Base-by-base conservation (phyloP, 2,329 filamentous ascomycete species). In the Corniculantispora saksenae region DNA sequence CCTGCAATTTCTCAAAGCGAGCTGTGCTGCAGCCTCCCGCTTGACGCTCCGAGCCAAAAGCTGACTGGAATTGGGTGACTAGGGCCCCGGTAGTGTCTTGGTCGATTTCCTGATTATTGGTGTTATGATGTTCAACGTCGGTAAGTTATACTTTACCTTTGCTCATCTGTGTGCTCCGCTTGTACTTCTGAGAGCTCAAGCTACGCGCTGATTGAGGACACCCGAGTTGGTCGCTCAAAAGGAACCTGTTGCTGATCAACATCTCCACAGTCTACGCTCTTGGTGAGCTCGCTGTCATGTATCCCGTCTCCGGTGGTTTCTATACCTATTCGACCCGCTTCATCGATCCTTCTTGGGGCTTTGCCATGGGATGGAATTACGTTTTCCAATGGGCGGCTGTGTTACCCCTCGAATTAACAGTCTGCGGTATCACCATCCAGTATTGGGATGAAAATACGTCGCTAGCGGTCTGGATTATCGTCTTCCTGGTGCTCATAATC, bases 231-330 rank as follows among this genome's bases (percentile, higher is more conserved):
- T n/a, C n/a, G n/a, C n/a, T n/a, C n/a, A n/a, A n/a, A n/a, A n/a
- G n/a, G 9, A 15, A 17, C 17, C 35, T 32, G 23, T 62, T 7
- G 21, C 60, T 62, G 35, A 66, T 43, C 7, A 29, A 17, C 17
- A 32, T 10, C 19, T 54, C 38, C 15, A 13, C 57, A 74, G 81
- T 88, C 67, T 85, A 85, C 71, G 86, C 86, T 66, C 82, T 89
- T 58, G 86, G 85, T 69, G 86, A 89, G 72, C 76, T 89, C n/a
- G n/a, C n/a, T n/a, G n/a, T n/a, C n/a, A n/a, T n/a, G n/a, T n/a
- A n/a, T n/a, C n/a, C n/a, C n/a, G 82, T 88, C 71, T 86, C 85
- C 70, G 86, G 86, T 74, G 85, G 84, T 68, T 89, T 89, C 80
- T 88, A 86, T 71, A 85, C 84, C 27, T 88, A 87, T 76, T 84